These are phyloP conservation scores for Hordeum marinum DNA, from an alignment of 176 grass and related monocot genomes.

Conservation along the genomic window DNA sequence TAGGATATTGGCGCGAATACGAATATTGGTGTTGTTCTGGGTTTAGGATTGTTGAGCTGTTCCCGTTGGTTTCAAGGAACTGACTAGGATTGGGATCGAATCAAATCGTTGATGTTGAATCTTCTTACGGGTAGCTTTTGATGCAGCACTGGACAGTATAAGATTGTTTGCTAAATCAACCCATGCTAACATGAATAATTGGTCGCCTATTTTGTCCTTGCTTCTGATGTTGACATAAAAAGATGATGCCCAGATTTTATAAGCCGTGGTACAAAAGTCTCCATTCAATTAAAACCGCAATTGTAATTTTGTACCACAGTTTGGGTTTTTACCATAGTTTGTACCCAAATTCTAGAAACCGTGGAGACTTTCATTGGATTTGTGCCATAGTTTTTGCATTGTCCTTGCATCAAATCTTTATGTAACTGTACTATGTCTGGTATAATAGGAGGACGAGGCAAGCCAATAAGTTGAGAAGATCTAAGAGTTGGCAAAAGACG, in stretches of 20 bases:
- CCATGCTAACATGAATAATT: background rate
- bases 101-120: background rate
- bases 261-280: background rate
- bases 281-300: slow-evolving; percentile 10
- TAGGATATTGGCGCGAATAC: background rate
- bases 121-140: background rate
- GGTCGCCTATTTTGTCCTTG: background rate
- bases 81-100: slow-evolving; percentile 23
- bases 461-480: slow-evolving; percentile 57
- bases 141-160: background rate
- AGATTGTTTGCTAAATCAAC: slow-evolving; percentile 19
- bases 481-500: slow-evolving; percentile 73
- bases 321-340: too few species aligned
- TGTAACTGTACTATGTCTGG: slow-evolving; percentile 3
- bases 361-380: too few species aligned
- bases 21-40: slow-evolving; percentile 15
- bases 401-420: background rate
- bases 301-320: background rate
- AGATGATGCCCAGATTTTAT: background rate
- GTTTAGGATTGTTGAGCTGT: slow-evolving; percentile 41
- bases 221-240: slow-evolving; percentile 13
- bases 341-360: too few species aligned
- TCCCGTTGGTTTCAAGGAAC: background rate
- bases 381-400: background rate
- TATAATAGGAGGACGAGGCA: slow-evolving; percentile 69